These are phyloP conservation scores for Tolypocladium ophioglossoides DNA, from an alignment of 2,329 filamentous ascomycete species.

Conservation along the genomic window DNA sequence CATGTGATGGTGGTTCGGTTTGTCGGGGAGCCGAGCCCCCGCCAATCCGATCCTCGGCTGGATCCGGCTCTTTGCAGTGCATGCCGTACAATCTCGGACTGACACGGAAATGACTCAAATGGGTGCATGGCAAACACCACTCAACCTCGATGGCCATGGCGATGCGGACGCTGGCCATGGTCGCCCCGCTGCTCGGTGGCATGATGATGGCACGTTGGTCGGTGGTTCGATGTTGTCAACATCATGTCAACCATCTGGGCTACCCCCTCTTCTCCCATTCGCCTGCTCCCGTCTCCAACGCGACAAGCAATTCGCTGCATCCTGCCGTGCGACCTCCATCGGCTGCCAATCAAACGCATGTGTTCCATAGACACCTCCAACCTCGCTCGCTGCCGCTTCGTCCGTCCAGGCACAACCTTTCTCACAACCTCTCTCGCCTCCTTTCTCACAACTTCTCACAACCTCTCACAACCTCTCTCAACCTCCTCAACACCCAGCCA, in stretches of 20 bases:
- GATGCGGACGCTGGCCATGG: not conserved
- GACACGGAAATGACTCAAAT: not conserved
- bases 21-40: not conserved
- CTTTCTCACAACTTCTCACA: no score
- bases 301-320: not conserved
- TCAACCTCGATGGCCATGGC: not conserved
- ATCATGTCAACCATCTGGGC: no score
- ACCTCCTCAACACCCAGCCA: not conserved
- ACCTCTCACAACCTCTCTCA: not conserved
- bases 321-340: no score
- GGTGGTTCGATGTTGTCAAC: not conserved
- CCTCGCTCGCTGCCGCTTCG: not conserved
- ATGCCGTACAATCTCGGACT: not conserved
- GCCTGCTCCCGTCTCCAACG: not conserved
- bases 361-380: not conserved
- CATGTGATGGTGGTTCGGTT: not conserved
- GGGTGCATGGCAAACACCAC: not conserved
- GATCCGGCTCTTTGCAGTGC: conserved; percentile 1
- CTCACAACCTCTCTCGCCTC: no score
- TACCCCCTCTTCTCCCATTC: no score
- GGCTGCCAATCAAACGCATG: not conserved
- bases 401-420: not conserved
- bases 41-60: conserved; percentile 4
- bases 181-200: not conserved
- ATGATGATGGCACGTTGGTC: not conserved